Evolutionary conservation across 2,329 filamentous ascomycete genomes (phyloP).

Genomic region (Cercospora berteroae): DNA sequence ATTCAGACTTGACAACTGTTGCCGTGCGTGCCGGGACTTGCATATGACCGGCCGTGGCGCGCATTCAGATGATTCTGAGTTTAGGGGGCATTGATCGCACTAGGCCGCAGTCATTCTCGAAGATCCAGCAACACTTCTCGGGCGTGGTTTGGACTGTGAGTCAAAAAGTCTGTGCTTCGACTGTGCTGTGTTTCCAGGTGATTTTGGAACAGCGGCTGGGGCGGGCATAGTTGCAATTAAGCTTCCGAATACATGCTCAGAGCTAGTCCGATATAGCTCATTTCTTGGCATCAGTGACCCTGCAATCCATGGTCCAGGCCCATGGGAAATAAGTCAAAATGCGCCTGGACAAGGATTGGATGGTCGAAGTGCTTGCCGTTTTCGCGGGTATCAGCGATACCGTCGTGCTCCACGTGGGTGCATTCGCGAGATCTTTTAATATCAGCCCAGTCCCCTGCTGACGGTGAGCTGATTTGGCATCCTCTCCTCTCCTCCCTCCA

Average conservation of each 20-base stretch:
- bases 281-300: neutral
- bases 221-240: neutral
- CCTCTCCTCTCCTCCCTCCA: neutral
- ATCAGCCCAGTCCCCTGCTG: constrained; percentile 1
- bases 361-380: neutral
- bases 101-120: neutral
- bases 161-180: neutral
- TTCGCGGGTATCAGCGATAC: neutral
- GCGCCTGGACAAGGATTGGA: neutral
- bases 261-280: neutral
- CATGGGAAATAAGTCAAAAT: constrained; percentile 1
- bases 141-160: neutral
- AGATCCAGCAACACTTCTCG: neutral
- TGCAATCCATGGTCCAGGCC: constrained; percentile 5
- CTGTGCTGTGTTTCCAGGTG: neutral
- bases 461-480: neutral
- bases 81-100: neutral
- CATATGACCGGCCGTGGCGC: neutral
- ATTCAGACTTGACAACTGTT: neutral
- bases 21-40: neutral
- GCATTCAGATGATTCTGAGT: neutral
- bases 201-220: neutral
- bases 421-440: neutral
- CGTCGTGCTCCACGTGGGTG: constrained; percentile 2
- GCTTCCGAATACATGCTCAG: constrained; percentile 4